Evolutionary conservation across 2,329 filamentous ascomycete species (phyloP).

Genomic region (Dactylellina leptospora): DNA sequence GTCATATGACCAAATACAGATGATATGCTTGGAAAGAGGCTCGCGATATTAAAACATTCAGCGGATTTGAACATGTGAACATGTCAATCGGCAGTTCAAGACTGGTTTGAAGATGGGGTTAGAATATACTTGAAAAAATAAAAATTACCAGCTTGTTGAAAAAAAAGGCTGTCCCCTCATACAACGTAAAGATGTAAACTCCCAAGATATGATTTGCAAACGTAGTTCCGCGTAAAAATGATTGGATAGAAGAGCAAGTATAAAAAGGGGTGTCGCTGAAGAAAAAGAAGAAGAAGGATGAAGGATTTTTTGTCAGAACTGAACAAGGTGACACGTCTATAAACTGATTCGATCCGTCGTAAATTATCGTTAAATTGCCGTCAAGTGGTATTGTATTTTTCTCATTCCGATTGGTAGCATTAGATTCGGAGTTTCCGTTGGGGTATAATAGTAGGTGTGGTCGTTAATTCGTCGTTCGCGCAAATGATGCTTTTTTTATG

Average conservation of each 20-base stretch:
- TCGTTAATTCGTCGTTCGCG: conserved; percentile 31
- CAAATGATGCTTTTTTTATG: not conserved
- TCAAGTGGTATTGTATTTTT: not conserved
- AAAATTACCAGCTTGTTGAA: conserved; percentile 1
- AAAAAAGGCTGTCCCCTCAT: too few species aligned
- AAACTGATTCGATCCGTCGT: conserved; percentile 23
- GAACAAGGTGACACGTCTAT: too few species aligned
- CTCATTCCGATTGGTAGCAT: conserved; percentile 15
- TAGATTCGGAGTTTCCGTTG: not conserved
- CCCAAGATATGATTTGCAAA: conserved; percentile 12
- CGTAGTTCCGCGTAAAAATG: not conserved
- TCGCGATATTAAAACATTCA: conserved; percentile 10
- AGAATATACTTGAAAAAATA: not conserved
- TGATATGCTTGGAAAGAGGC: not conserved
- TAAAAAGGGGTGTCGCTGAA: conserved; percentile 15
- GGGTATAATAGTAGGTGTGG: conserved; percentile 29
- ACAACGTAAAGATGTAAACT: conserved; percentile 13
- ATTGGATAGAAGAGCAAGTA: conserved; percentile 25
- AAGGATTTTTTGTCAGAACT: not conserved
- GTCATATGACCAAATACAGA: too few species aligned
- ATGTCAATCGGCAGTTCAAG: not conserved
- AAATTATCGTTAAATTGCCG: conserved; percentile 22
- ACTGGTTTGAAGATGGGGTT: not conserved
- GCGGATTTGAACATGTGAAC: conserved; percentile 12
- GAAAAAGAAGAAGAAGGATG: conserved; percentile 2